Percentiles rank a stretch among this genome's conserved stretches.
phyloP scores from a whole-genome alignment of 768 basidiomycete genomes.

The Macrolepiota fuliginosa region DNA sequence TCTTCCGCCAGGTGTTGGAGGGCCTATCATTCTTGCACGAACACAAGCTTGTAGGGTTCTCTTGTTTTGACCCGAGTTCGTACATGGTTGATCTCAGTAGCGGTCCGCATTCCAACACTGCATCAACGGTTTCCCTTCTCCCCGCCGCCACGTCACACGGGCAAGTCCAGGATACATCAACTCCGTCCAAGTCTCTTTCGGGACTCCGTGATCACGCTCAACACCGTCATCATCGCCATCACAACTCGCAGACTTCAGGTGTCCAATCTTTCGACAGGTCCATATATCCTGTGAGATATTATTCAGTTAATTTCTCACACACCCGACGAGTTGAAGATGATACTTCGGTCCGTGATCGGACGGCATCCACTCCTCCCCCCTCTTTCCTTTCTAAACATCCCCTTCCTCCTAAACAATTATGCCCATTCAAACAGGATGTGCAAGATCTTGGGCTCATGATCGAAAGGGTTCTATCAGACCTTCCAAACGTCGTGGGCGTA shows the following conservation, averaged over 20 bases:
- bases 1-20: slow-evolving; percentile 50
- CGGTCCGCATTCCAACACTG: slow-evolving; percentile 12
- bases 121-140: neutral
- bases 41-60: slow-evolving; percentile 35
- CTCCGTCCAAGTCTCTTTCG: neutral
- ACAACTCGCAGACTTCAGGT: slow-evolving; percentile 11
- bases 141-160: neutral
- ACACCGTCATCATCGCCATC: slow-evolving; percentile 10
- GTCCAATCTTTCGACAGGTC: slow-evolving; percentile 31
- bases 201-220: neutral
- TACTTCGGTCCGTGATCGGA: neutral
- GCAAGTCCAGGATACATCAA: neutral
- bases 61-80: slow-evolving; percentile 30
- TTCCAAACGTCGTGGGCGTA: slow-evolving; percentile 14
- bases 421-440: slow-evolving; percentile 35
- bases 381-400: slow-evolving; percentile 1
- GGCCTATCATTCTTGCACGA: slow-evolving; percentile 50
- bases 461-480: slow-evolving; percentile 31
- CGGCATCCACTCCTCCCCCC: neutral
- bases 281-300: slow-evolving; percentile 37
- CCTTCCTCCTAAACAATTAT: slow-evolving; percentile 12
- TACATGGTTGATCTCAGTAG: slow-evolving; percentile 45
- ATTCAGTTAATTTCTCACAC: slow-evolving; percentile 28
- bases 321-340: slow-evolving; percentile 18
- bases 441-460: slow-evolving; percentile 39